Evolutionary conservation across 768 basidiomycete species (phyloP), one percentile per base, ranked within the genome.

Genomic region (Coprinopsis sp.): DNA sequence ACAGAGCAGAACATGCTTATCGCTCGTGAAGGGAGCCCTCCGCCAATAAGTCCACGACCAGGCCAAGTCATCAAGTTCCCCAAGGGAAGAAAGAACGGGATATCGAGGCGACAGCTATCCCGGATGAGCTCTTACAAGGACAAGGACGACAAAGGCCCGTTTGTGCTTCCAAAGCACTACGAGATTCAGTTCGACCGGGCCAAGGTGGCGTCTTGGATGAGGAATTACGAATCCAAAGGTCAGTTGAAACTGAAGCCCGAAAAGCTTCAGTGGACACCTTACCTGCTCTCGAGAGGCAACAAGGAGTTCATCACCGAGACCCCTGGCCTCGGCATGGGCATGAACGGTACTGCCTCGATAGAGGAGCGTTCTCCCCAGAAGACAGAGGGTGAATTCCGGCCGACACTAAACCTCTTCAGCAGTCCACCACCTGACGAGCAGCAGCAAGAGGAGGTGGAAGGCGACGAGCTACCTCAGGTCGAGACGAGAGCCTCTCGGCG

Each of bases 231-330:
- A 51, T 62, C 66, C 33, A 96, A 93, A 65, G 87, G 86, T 4
- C 87, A 91, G 55, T 58, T 92, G 50, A 77, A 65, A 53, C 69
- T 91, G 47, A 79, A 77, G 54, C 84, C 92, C 1, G 91, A 95
- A 58, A 82, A 82, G 62, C 73, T 98, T 51, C 92, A 91, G 59
- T 99, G 95, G 89, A 94, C 84, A 51, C 95, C 95, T 22, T 98
- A 95, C 65, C 68, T 96, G 30, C 64, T 91, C 34, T 72, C 82
- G 4, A 70, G 78, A 55, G 59, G 52, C 37, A 56, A 40, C 58
- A 34, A 62, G 63, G 58, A 58, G 50, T 19, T 18, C 39, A 41
- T 29, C 49, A 50, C 39, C 47, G 59, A 56, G 51, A 54, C 50
- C 18, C 42, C 27, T 13, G 49, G 27, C 21, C 37, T 50, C 40